These are phyloP conservation scores for Chloranthus sessilifolius DNA, from an alignment of 164 flowering plant genomes.

Conservation along the genomic window DNA sequence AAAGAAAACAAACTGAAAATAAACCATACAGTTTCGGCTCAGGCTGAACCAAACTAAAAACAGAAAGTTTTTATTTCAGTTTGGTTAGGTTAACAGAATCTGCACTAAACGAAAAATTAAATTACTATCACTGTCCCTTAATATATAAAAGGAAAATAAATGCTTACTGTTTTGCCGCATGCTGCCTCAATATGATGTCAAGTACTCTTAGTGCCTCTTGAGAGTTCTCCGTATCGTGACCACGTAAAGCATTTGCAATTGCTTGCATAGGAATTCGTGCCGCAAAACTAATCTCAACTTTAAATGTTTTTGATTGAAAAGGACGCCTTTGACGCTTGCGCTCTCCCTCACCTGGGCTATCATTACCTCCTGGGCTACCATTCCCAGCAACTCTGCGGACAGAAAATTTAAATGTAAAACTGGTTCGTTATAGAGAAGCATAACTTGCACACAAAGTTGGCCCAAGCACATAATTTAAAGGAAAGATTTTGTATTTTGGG, in stretches of 20 bases:
- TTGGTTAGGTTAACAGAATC: too few relatives aligned
- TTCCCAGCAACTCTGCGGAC: constrained; percentile 29
- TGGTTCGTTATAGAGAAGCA: too few relatives aligned
- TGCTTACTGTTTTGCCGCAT: constrained; percentile 89
- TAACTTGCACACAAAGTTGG: too few relatives aligned
- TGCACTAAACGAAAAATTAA: too few relatives aligned
- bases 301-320: constrained; percentile 56
- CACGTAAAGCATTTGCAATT: constrained; percentile 71
- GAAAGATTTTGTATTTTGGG: too few relatives aligned
- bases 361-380: constrained; percentile 45
- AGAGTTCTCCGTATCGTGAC: constrained; percentile 77
- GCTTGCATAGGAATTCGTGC: constrained; percentile 89
- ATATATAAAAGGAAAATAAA: background rate
- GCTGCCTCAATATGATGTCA: constrained; percentile 85
- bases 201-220: constrained; percentile 87
- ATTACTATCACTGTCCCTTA: background rate
- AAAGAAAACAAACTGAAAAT: too few relatives aligned
- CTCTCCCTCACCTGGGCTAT: constrained; percentile 54
- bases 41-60: too few relatives aligned
- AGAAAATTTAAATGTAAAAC: too few relatives aligned
- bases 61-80: too few relatives aligned
- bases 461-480: too few relatives aligned
- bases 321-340: constrained; percentile 59
- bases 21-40: too few relatives aligned
- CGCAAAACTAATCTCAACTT: constrained; percentile 81